phyloP scores from a whole-genome alignment of 2,329 filamentous ascomycete species.

The Hypoxylon rubiginosum region DNA sequence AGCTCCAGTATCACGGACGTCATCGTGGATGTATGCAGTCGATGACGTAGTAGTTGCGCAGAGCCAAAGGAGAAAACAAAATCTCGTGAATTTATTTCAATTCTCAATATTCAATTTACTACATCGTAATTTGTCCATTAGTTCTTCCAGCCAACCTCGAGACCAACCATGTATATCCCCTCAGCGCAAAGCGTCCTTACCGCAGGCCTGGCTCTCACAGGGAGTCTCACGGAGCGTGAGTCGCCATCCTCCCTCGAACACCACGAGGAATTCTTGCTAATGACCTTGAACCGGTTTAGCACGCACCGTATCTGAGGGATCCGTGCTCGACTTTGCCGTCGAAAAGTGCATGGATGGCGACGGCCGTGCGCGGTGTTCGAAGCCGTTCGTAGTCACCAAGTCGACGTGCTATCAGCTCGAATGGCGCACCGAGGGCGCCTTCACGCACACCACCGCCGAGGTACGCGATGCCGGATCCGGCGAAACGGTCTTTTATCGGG shows the following conservation, averaged over 20 bases:
- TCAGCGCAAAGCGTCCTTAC: conserved; percentile 48
- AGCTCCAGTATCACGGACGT: not conserved
- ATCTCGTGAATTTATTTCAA: not conserved
- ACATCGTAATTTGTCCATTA: not conserved
- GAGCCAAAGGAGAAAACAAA: not conserved
- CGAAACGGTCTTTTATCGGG: conserved; percentile 60
- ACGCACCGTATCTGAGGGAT: conserved; percentile 51
- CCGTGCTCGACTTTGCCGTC: conserved; percentile 58
- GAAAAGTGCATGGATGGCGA: conserved; percentile 58
- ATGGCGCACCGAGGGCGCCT: conserved; percentile 56
- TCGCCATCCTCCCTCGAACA: not conserved
- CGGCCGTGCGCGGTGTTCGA: conserved; percentile 56
- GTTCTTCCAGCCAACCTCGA: not conserved
- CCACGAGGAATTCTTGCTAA: not conserved
- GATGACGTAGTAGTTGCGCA: conserved; percentile 4
- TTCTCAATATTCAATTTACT: not conserved
- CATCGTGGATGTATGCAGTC: not conserved
- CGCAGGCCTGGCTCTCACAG: conserved; percentile 47
- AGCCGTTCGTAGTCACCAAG: conserved; percentile 57
- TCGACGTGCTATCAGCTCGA: conserved; percentile 58
- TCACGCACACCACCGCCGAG: conserved; percentile 55
- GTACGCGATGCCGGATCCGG: conserved; percentile 50
- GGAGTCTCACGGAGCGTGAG: conserved; percentile 44
- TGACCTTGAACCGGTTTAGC: conserved; percentile 29
- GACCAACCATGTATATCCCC: conserved; percentile 48